Evolutionary conservation across 495 filamentous ascomycete genomes (phyloP), one percentile per base, ranked within the genome.

Genomic region (Talaromyces nanjingensis): DNA sequence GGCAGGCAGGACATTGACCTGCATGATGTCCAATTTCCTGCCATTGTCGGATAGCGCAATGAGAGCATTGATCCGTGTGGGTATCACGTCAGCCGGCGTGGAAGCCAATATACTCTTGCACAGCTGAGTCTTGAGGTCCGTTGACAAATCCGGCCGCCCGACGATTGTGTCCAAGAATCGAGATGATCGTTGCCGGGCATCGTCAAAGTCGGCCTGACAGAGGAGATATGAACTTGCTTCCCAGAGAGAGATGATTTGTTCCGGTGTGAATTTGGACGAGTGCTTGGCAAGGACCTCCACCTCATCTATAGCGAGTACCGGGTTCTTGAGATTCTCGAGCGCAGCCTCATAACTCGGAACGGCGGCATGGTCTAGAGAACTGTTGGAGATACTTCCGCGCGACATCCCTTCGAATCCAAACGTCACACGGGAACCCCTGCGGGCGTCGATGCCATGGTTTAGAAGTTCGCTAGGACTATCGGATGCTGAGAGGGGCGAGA

Each of bases 11-110:
- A 79, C 68, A 2, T 76, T 79, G 3, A 74, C 72, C 45, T 65
- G 55, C n/a, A 64, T 69, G 33, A 73, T 70, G n/a, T 81, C 78
- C 33, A 79, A 58, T 63, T 78, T 78, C 45, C 78, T 69, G 39
- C 78, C 77, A 72, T 81, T 76, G 47, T 81, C 78, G 16, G 78
- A 79, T 22, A 81, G 64, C 4, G 73, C 71, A 45, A 81, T 76
- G 62, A 81, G 68, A 3, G 78, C 70, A 39, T 78, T 72, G 11
- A 78, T 71, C 1, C 74, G 74, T 6, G 75, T 71, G 24, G 77
- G 71, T 39, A 79, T 71, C 55, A 77, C 71, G 56, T 81, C 78
- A n/a, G 71, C 59, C 27, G 75, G 74, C 6, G 74, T 71, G 2
- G 72, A 67, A n/a, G 64, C 64, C 2, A 71, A 70, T 39, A 81